Percentiles rank a stretch among this genome's conserved stretches.
Evolutionary conservation across 768 basidiomycete species (phyloP).

Genomic region (Sporobolomyces pararoseus): DNA sequence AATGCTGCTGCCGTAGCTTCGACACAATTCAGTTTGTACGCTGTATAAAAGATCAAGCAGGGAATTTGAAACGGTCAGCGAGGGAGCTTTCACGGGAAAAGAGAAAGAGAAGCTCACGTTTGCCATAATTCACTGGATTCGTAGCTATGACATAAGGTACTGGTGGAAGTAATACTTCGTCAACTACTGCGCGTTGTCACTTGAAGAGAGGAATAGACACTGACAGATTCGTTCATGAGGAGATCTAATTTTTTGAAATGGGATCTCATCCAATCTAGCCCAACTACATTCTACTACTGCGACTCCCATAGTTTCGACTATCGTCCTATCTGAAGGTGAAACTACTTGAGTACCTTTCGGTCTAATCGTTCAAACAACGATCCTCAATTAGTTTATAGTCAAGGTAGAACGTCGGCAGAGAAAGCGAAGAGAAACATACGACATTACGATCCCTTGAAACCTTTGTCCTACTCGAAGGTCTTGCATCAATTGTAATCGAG

Average conservation of each 20-base stretch:
- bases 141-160: constrained; percentile 93
- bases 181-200: no score
- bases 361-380: constrained; percentile 53
- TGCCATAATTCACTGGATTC: constrained; percentile 97
- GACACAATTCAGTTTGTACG: constrained; percentile 91
- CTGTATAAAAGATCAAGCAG: background rate
- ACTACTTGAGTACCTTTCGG: constrained; percentile 77
- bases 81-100: no score
- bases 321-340: constrained; percentile 76
- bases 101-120: constrained; percentile 51
- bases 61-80: background rate
- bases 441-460: constrained; percentile 88
- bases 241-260: constrained; percentile 86
- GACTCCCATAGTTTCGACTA: constrained; percentile 67
- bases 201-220: constrained; percentile 45
- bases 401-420: no score
- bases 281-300: constrained; percentile 99
- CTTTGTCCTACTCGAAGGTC: constrained; percentile 77
- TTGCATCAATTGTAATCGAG: constrained; percentile 75
- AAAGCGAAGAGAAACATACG: constrained; percentile 59
- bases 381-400: no score
- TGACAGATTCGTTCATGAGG: constrained; percentile 84
- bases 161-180: constrained; percentile 47
- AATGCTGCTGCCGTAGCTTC: constrained; percentile 77
- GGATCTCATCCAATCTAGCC: constrained; percentile 91